Percentiles rank a stretch among this genome's conserved stretches.
Conservation (phyloP, 1,284 basidiomycete genomes). For the Sporisorium exsertum region DNA sequence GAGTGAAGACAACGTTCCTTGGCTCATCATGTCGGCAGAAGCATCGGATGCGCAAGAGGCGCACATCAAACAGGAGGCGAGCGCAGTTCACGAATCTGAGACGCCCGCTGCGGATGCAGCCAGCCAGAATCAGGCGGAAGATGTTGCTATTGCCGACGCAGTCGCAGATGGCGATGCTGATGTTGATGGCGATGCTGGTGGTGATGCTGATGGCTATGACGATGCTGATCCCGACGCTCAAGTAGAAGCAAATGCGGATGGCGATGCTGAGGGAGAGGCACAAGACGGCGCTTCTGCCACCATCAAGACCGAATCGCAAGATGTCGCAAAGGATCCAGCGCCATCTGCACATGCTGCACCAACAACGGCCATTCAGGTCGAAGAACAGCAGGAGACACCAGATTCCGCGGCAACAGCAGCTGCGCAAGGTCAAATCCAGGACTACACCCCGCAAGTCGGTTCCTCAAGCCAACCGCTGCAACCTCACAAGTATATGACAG, state of each 20-base stretch:
- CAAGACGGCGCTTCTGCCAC: background rate
- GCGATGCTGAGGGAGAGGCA: background rate
- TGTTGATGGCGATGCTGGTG: slow-evolving; percentile 7
- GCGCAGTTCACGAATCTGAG: slow-evolving; percentile 7
- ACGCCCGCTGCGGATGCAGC: background rate
- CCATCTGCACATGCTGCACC: background rate
- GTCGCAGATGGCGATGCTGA: slow-evolving; percentile 12
- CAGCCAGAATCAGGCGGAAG: background rate
- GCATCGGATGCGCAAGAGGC: slow-evolving; percentile 23
- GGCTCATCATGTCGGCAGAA: slow-evolving; percentile 22
- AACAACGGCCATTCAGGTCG: background rate
- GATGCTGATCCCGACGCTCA: slow-evolving; percentile 25
- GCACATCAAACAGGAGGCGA: slow-evolving; percentile 29
- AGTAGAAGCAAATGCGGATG: slow-evolving; percentile 22
- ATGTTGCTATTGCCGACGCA: background rate
- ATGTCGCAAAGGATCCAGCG: background rate
- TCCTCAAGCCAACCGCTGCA: slow-evolving; percentile 19
- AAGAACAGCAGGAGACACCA: background rate
- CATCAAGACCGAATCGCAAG: slow-evolving; percentile 16
- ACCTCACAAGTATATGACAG: slow-evolving; percentile 40
- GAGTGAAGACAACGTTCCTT: background rate
- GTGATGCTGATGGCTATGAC: slow-evolving; percentile 27
- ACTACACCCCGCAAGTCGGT: slow-evolving; percentile 1
- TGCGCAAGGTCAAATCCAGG: slow-evolving; percentile 4
- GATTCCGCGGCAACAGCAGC: background rate